Evolutionary conservation across 768 basidiomycete species (phyloP), one percentile per base, ranked within the genome.

Genomic region (Termitomyces sp.): DNA sequence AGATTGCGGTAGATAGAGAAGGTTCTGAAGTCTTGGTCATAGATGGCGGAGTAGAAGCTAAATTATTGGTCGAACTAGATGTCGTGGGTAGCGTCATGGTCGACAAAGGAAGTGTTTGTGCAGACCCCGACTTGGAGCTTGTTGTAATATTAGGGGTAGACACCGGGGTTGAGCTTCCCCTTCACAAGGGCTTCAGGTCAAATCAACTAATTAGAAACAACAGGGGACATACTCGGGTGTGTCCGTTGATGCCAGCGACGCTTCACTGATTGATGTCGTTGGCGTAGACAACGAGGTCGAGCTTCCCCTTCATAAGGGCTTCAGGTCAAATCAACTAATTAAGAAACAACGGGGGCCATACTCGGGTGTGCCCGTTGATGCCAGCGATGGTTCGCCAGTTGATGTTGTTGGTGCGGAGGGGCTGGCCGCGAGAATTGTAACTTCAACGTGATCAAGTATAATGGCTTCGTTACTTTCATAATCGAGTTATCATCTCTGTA

Each of bases 271-370:
- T 49, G 16, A 12, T 44, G 3, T 8, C 8, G 1, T 23, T 7
- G 14, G 0, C 1, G 6, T 3, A 3, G 19, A 2, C 29, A 29
- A n/a, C 16, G 4, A 0, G 37, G 5, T 0, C 7, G 25, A n/a
- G 25, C 10, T 27, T 27, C 16, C 8, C 0, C 34, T 49, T 49
- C 34, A 27, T 2, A 49, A 16, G 21, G 2, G 6, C 34, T 29
- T 40, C n/a, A n/a, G n/a, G 25, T 51, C n/a, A 29, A 5, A 19
- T 19, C 25, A 14, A 29, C 50, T 7, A 17, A 0, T 38, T 8
- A 19, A n/a, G n/a, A n/a, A n/a, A n/a, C n/a, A n/a, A n/a, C n/a
- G n/a, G n/a, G n/a, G n/a, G n/a, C n/a, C n/a, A n/a, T 23, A 48
- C 47, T 5, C 7, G 31, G 5, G 2, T 32, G 14, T 5, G 23